Percentiles rank a stretch among this genome's conserved stretches.
Evolutionary conservation across 2,329 filamentous ascomycete genomes (phyloP).

Genomic region (Epichloe elymi): DNA sequence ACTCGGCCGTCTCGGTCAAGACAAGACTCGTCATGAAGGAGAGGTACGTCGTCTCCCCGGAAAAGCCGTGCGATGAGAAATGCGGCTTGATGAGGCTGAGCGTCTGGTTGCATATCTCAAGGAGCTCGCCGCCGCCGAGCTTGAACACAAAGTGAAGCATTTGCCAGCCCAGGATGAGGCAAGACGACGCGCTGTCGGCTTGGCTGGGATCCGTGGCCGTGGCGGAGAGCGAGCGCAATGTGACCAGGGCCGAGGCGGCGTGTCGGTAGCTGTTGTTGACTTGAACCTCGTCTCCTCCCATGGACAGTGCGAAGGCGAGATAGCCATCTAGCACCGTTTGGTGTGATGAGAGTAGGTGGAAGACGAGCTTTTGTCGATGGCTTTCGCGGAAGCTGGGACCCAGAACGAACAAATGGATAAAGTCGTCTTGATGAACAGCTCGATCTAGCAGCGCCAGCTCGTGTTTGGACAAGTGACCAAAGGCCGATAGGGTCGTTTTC

Average conservation of each 20-base stretch:
- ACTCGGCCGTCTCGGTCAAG: slow-evolving; percentile 13
- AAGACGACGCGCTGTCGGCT: slow-evolving; percentile 7
- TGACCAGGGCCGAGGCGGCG: slow-evolving; percentile 10
- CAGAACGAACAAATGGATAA: slow-evolving; percentile 9
- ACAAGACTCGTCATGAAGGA: slow-evolving; percentile 10
- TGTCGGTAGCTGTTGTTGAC: slow-evolving; percentile 6
- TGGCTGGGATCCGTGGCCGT: not conserved
- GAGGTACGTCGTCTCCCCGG: not conserved
- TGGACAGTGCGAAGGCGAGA: slow-evolving; percentile 9
- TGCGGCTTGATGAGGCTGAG: slow-evolving; percentile 10
- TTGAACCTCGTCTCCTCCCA: not conserved
- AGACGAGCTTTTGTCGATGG: slow-evolving; percentile 9
- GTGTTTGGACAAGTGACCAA: not conserved
- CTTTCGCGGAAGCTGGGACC: slow-evolving; percentile 12
- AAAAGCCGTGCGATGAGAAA: slow-evolving; percentile 3
- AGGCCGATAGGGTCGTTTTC: not conserved
- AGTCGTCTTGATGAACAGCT: slow-evolving; percentile 6
- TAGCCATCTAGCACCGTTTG: slow-evolving; percentile 8
- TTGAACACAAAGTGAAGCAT: slow-evolving; percentile 11
- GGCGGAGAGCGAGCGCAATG: slow-evolving; percentile 8
- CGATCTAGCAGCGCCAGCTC: slow-evolving; percentile 6
- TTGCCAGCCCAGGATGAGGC: slow-evolving; percentile 10
- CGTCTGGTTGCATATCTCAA: slow-evolving; percentile 9
- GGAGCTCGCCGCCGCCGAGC: slow-evolving; percentile 6
- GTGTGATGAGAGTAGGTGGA: slow-evolving; percentile 6